Base-by-base conservation (phyloP, 345 rosid species). In the Brassica cretica region DNA sequence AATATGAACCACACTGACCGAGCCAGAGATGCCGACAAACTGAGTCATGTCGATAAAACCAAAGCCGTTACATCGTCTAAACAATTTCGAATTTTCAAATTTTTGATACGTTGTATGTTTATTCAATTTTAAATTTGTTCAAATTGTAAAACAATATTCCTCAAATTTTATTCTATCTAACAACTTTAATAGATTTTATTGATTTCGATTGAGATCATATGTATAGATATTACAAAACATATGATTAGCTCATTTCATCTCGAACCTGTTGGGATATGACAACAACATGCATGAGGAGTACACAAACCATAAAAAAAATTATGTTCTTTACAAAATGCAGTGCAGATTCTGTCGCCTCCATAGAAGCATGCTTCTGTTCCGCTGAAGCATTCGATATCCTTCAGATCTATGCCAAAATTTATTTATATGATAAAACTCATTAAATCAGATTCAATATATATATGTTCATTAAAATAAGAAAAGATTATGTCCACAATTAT, bases 211-310 rank as follows among this genome's bases (percentile, higher is more conserved):
- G 55, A 46, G 2, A 14, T 12, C 53, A 1, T 46, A 46, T 46
- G 53, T 5, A 5, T 46, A 4, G 55, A 46, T 46, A 4, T 46
- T 46, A 46, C 16, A 46, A 46, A 46, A 14, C 3, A 55, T 18
- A 55, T 16, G 11, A 55, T 18, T 56, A 18, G 6, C 5, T 4
- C 8, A 18, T 21, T 59, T 21, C 24, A 68, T 49, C 12, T 44
- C 32, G 11, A 5, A 16, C 44, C 35, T 4, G 8, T 1, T 66
- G 15, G 5, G 51, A 44, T 9, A 68, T 25, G 33, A 68, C 71
- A 68, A 68, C 71, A 68, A 46, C 71, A 68, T 46, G 59, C 71
- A 3, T 6, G 21, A 8, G 11, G 3, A 25, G 60, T 68, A 68
- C 71, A 68, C 58, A 24, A 27, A 27, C 71, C 59, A 68, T 46